Evolutionary conservation across 768 basidiomycete genomes (phyloP).

Genomic region (Coprinopsis sp.): DNA sequence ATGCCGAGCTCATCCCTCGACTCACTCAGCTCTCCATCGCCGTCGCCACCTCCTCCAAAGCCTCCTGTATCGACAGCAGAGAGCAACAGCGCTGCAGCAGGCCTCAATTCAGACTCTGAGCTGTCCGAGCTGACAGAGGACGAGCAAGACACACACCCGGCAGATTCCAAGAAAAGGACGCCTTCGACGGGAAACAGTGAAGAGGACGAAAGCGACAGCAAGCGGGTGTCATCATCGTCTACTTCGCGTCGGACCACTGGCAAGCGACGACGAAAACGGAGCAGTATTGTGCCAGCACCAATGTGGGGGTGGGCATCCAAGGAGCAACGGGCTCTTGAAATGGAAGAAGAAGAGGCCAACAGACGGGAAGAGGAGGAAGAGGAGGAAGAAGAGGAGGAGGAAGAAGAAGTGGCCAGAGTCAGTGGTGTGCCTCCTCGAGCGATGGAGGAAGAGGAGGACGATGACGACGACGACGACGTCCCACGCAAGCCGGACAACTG

Average conservation of each 20-base stretch:
- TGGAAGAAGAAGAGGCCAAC: constrained; percentile 50
- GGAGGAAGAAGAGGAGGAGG: constrained; percentile 46
- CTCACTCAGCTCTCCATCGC: constrained; percentile 64
- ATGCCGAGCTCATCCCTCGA: constrained; percentile 59
- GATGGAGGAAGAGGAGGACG: constrained; percentile 56
- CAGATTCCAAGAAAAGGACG: constrained; percentile 15
- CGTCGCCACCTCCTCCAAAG: constrained; percentile 51
- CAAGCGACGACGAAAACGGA: constrained; percentile 44
- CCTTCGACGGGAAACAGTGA: constrained; percentile 17
- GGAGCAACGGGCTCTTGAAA: constrained; percentile 24
- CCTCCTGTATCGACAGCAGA: constrained; percentile 13
- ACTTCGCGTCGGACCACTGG: constrained; percentile 10
- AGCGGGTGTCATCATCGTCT: too few relatives aligned
- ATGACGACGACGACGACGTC: constrained; percentile 24
- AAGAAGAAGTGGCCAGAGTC: constrained; percentile 41
- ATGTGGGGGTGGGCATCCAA: constrained; percentile 87
- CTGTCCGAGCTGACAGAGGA: constrained; percentile 83
- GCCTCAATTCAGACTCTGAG: constrained; percentile 64
- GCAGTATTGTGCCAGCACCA: constrained; percentile 68
- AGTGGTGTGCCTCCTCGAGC: constrained; percentile 43
- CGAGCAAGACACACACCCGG: constrained; percentile 47
- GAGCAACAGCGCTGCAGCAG: constrained; percentile 18
- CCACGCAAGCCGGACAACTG: constrained; percentile 2
- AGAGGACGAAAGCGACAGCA: constrained; percentile 21
- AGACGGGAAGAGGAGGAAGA: constrained; percentile 39